Percentiles rank a stretch among this genome's conserved stretches.
phyloP scores from a whole-genome alignment of 495 filamentous ascomycete species.

The Podospora bellae-mahoneyi region DNA sequence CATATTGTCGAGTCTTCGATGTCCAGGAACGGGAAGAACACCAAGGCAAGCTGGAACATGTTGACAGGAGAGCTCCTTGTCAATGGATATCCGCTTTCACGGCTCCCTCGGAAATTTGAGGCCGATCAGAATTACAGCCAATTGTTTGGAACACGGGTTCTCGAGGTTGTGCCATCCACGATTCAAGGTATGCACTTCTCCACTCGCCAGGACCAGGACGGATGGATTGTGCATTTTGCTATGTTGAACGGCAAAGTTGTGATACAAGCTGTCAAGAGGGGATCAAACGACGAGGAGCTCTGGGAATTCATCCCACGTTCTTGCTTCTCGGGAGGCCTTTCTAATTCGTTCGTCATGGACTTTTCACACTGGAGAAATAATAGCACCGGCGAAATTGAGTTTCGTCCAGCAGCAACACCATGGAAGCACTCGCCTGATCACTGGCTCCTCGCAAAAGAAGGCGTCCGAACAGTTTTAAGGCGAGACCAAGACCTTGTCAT shows the following conservation, averaged over 20 bases:
- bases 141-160: slow-evolving; percentile 38
- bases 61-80: slow-evolving; percentile 56
- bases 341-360: slow-evolving; percentile 43
- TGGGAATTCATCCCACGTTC: slow-evolving; percentile 48
- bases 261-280: slow-evolving; percentile 21
- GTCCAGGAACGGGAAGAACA: background rate
- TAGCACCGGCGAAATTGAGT: slow-evolving; percentile 40
- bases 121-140: slow-evolving; percentile 31
- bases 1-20: slow-evolving; percentile 8
- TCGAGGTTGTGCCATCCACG: slow-evolving; percentile 49
- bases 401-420: slow-evolving; percentile 40
- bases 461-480: background rate
- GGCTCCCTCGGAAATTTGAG: slow-evolving; percentile 49
- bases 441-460: slow-evolving; percentile 14
- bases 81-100: slow-evolving; percentile 49
- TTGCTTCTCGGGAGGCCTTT: slow-evolving; percentile 45
- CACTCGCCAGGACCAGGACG: slow-evolving; percentile 22
- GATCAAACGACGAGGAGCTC: slow-evolving; percentile 3
- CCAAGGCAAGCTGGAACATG: slow-evolving; percentile 47
- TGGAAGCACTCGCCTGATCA: slow-evolving; percentile 36
- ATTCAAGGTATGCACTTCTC: slow-evolving; percentile 47
- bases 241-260: slow-evolving; percentile 14
- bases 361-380: slow-evolving; percentile 53
- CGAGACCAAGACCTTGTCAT: slow-evolving; percentile 6
- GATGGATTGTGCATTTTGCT: slow-evolving; percentile 27